Percentiles rank a stretch among this genome's conserved stretches.
Evolutionary conservation across 306 rosid species (phyloP).

Genomic region (Phaseolus lunatus): DNA sequence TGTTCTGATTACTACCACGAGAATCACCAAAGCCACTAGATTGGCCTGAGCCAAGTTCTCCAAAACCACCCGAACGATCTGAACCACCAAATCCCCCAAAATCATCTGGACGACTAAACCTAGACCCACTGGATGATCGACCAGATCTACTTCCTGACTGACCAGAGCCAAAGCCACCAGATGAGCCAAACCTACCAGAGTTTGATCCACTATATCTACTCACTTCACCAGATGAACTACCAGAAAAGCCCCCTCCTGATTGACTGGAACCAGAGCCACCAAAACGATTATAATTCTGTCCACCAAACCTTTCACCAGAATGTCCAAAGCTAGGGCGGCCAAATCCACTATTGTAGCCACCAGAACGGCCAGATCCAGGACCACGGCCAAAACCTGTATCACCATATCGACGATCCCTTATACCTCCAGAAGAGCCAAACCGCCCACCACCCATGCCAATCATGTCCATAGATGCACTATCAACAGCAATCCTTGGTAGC

Average conservation of each 20-base stretch:
- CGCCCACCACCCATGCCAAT: slow-evolving; percentile 62
- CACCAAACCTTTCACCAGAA: slow-evolving; percentile 52
- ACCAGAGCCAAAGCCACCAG: slow-evolving; percentile 55
- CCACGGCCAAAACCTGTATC: slow-evolving; percentile 57
- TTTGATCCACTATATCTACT: slow-evolving; percentile 53
- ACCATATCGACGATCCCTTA: slow-evolving; percentile 55
- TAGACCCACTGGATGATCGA: slow-evolving; percentile 41
- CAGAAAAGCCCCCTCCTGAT: slow-evolving; percentile 52
- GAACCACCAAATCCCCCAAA: slow-evolving; percentile 34
- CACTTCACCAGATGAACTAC: slow-evolving; percentile 44
- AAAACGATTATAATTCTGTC: slow-evolving; percentile 55
- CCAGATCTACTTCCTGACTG: slow-evolving; percentile 59
- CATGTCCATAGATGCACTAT: slow-evolving; percentile 56
- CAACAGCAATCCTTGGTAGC: slow-evolving; percentile 79
- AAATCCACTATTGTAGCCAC: slow-evolving; percentile 51
- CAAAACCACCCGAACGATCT: slow-evolving; percentile 12
- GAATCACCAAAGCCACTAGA: slow-evolving; percentile 6
- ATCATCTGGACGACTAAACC: slow-evolving; percentile 47
- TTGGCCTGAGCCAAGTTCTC: slow-evolving; percentile 42
- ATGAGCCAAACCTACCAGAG: slow-evolving; percentile 60
- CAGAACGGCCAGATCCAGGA: slow-evolving; percentile 60
- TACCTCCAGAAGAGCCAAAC: slow-evolving; percentile 54
- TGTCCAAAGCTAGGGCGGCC: slow-evolving; percentile 60
- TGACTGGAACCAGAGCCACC: slow-evolving; percentile 54
- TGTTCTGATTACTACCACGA: slow-evolving; percentile 45